A percentile compares a stretch with the other conserved stretches of the same genome.
phyloP scores from a whole-genome alignment of 1,284 basidiomycete genomes.

The Moesziomyces parantarcticus region DNA sequence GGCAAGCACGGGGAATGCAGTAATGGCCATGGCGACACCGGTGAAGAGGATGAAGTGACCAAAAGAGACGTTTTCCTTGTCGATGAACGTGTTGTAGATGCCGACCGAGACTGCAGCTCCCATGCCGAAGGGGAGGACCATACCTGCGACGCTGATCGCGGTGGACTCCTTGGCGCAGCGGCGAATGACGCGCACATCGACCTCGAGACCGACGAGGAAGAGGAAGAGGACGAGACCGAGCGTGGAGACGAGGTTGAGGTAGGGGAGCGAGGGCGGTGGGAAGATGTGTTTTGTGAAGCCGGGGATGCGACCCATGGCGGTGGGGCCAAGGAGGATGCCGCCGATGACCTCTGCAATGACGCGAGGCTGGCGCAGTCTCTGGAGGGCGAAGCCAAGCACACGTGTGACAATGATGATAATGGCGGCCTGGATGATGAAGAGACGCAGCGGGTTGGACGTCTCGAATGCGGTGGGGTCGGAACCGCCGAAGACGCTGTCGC shows the following conservation, averaged over 20 bases:
- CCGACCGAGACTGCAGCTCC: slow-evolving; percentile 84
- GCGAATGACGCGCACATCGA: slow-evolving; percentile 82
- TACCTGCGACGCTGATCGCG: slow-evolving; percentile 74
- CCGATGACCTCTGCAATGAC: slow-evolving; percentile 90
- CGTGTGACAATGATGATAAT: slow-evolving; percentile 76
- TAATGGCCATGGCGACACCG: slow-evolving; percentile 90
- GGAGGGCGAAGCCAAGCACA: slow-evolving; percentile 75
- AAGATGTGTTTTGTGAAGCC: slow-evolving; percentile 64
- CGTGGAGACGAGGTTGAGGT: slow-evolving; percentile 87
- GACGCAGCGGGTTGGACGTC: slow-evolving; percentile 76
- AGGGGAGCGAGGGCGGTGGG: slow-evolving; percentile 74
- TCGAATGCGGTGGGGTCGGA: slow-evolving; percentile 76
- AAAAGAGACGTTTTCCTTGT: slow-evolving; percentile 73
- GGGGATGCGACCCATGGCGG: slow-evolving; percentile 63
- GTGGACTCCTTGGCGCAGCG: slow-evolving; percentile 56
- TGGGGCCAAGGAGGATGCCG: slow-evolving; percentile 76
- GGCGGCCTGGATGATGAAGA: slow-evolving; percentile 83
- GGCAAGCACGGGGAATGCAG: slow-evolving; percentile 85
- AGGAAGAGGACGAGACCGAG: slow-evolving; percentile 77
- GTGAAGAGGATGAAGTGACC: slow-evolving; percentile 94
- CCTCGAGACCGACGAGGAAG: slow-evolving; percentile 90
- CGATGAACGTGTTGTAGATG: slow-evolving; percentile 83
- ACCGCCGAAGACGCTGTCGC: slow-evolving; percentile 73
- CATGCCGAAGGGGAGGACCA: slow-evolving; percentile 82
- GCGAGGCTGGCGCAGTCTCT: slow-evolving; percentile 80